These are phyloP conservation scores for Anethum foeniculum DNA, from an alignment of 140 eudicot species.

Conservation along the genomic window DNA sequence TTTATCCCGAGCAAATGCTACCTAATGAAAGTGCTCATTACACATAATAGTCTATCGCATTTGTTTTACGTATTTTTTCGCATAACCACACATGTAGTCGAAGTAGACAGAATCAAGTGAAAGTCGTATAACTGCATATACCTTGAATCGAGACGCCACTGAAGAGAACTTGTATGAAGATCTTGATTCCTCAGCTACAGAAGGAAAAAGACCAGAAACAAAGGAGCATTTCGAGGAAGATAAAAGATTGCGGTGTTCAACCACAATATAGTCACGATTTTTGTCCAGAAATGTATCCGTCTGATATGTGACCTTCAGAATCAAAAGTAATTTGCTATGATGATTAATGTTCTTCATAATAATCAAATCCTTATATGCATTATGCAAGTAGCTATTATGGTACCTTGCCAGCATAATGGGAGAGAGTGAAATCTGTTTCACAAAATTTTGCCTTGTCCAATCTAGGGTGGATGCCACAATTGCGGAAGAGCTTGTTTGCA, in stretches of 20 bases:
- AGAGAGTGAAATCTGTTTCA: slow-evolving; percentile 78
- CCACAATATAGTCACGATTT: slow-evolving; percentile 90
- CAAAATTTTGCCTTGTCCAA: slow-evolving; percentile 86
- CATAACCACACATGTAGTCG: background rate
- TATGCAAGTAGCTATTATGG: slow-evolving; percentile 16
- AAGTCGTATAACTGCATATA: slow-evolving; percentile 19
- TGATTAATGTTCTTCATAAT: slow-evolving; percentile 5
- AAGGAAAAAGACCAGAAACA: slow-evolving; percentile 75
- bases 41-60: background rate
- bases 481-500: slow-evolving; percentile 87
- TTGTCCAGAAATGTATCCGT: slow-evolving; percentile 81
- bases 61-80: background rate
- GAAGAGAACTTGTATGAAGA: slow-evolving; percentile 95
- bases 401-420: slow-evolving; percentile 99
- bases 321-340: slow-evolving; percentile 9
- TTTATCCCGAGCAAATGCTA: background rate
- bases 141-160: slow-evolving; percentile 95
- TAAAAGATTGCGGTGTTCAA: slow-evolving; percentile 76
- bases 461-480: slow-evolving; percentile 70
- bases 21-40: background rate
- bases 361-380: slow-evolving; percentile 10
- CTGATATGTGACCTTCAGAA: slow-evolving; percentile 83
- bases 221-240: slow-evolving; percentile 79
- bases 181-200: slow-evolving; percentile 78
- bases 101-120: background rate